Base-by-base conservation (phyloP, 371 early-diverging fungal species). In the Cokeromyces recurvatus region DNA sequence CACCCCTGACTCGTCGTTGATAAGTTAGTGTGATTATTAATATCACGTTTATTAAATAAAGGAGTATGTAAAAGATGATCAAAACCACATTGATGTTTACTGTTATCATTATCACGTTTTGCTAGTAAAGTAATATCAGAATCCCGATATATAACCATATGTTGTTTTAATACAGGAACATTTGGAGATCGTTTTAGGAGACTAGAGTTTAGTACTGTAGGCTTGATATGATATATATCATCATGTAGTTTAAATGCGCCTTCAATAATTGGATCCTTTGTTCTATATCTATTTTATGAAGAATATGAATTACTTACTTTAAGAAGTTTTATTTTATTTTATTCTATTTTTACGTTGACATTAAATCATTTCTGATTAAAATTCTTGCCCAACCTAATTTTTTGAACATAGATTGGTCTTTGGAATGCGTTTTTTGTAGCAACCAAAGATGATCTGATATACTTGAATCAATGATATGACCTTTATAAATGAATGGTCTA, bases 381-480 rank as follows among this genome's bases (percentile, higher is more conserved):
- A 89, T 71, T 20, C 88, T 71, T 25, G 80, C 90, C 88, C 88
- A 89, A 7, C 81, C 82, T 2, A 65, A 42, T 21, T 49, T 5
- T 17, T 48, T 45, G 35, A 14, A 43, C n/a, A 22, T n/a, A n/a
- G n/a, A n/a, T n/a, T n/a, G n/a, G n/a, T n/a, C n/a, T n/a, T n/a
- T n/a, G n/a, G n/a, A 21, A 47, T 5, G 20, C 20, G 22, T 38
- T 29, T 4, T 38, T 35, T 6, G 38, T 27, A 21, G 11, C 35
- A n/a, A n/a, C 16, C n/a, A n/a, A n/a, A n/a, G n/a, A n/a, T n/a
- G n/a, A n/a, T n/a, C n/a, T n/a, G n/a, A n/a, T n/a, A n/a, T n/a
- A n/a, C n/a, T n/a, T n/a, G 36, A 20, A 21, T 43, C 10, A n/a
- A 43, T 32, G 14, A 41, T 49, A 31, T 48, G 32, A 2, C 62